A percentile compares a stretch with the other conserved stretches of the same genome.
These are phyloP conservation scores for Primulina tabacum DNA, from an alignment of 257 asterid species.

Conservation along the genomic window DNA sequence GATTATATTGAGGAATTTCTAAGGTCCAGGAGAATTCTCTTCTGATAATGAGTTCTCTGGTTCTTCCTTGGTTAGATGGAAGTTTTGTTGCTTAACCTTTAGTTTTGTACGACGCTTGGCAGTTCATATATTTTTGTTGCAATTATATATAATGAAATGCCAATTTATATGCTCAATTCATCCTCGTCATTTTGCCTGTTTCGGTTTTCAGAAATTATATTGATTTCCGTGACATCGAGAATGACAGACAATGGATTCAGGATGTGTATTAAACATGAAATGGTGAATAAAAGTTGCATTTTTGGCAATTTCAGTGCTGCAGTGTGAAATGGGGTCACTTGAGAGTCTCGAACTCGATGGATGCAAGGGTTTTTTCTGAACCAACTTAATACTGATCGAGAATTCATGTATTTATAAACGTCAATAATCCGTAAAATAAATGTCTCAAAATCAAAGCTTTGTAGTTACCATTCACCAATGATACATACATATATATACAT, in stretches of 20 bases:
- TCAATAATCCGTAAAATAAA: too few relatives aligned
- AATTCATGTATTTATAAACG: too few relatives aligned
- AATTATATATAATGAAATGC: background rate
- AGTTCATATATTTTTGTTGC: background rate
- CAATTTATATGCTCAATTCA: background rate
- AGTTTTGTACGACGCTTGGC: slow-evolving; percentile 11
- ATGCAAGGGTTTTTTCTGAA: too few relatives aligned
- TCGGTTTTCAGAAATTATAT: background rate
- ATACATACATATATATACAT: too few relatives aligned
- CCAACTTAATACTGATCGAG: too few relatives aligned
- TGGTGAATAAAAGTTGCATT: background rate
- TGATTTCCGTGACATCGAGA: background rate
- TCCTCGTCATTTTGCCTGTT: background rate
- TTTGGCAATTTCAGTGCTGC: background rate
- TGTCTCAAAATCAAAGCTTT: too few relatives aligned
- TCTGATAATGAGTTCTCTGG: background rate
- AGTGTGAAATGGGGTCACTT: too few relatives aligned
- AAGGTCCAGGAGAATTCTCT: background rate
- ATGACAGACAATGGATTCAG: too few relatives aligned
- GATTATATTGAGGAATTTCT: background rate
- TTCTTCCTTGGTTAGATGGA: slow-evolving; percentile 11
- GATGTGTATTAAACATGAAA: too few relatives aligned
- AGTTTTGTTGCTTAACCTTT: slow-evolving; percentile 29
- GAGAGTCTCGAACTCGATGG: too few relatives aligned
- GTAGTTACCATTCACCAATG: too few relatives aligned